Base-by-base conservation (phyloP, 495 filamentous ascomycete species). In the Penicillium pulvis region DNA sequence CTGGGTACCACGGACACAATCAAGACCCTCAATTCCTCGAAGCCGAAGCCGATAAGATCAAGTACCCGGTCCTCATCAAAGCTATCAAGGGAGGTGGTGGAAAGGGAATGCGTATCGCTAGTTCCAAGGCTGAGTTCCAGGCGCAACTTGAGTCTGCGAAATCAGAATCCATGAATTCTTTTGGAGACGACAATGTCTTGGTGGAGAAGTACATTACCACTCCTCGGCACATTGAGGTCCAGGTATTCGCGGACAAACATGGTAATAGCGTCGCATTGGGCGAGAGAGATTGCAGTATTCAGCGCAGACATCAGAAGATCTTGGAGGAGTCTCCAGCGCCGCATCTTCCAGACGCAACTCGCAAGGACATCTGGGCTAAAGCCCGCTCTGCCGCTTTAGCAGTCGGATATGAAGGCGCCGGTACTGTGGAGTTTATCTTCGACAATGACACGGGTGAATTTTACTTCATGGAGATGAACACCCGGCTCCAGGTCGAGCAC, bases 401-500 rank as follows among this genome's bases (percentile, higher is more conserved):
- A 2, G 95, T 98, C 14, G 90, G 90, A 14, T 99, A 99, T 65
- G 90, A 95, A 65, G 95, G 94, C 20, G 94, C 94, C 20, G 94
- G 94, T 3, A 99, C 94, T 0, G 94, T 99, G 6, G 94, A 99
- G 70, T 98, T 97, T 71, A 99, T 99, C 57, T 93, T 99, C 56
- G 95, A 99, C 77, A 95, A 94, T 65, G 95, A 97, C 58, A 88
- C 87, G 0, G 90, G 89, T 8, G 82, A 93, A 45, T 98, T 98
- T 74, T 99, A 91, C 79, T 99, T 99, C 75, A 98, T 98, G 94
- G 94, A 98, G 75, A 98, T 98, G 94, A 98, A 98, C 75, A 97
- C 94, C 0, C 83, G 94, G 51, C 80, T 98, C 9, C 94, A 98
- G 70, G 94, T 98, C 23, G 94, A 98, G 73, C 94, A 99, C 64